These are phyloP conservation scores for Physocladia obscura DNA, from an alignment of 192 early-diverging fungal species.

Conservation along the genomic window DNA sequence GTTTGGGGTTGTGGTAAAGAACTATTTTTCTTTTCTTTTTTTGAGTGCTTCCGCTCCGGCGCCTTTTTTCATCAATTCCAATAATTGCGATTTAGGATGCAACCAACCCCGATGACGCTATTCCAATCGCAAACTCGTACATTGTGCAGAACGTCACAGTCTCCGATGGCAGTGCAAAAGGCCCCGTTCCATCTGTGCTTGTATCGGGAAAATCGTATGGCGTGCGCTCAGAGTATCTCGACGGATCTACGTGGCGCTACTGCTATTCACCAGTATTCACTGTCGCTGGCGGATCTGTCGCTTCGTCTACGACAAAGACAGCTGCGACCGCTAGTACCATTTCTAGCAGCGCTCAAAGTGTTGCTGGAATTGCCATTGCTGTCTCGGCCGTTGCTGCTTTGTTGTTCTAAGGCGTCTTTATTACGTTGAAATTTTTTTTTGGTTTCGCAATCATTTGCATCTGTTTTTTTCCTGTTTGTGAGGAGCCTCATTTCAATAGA, in stretches of 20 bases:
- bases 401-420: no score
- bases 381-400: no score
- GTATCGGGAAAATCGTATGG: neutral
- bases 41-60: no score
- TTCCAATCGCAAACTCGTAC: neutral
- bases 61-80: neutral
- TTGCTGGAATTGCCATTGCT: neutral
- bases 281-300: neutral
- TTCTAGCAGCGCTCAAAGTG: neutral
- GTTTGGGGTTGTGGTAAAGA: conserved; percentile 2
- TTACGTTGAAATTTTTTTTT: no score
- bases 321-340: neutral
- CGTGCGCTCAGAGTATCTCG: neutral
- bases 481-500: no score
- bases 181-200: neutral
- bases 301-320: neutral
- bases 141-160: neutral
- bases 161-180: neutral
- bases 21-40: neutral
- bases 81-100: conserved; percentile 1
- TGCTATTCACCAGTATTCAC: conserved; percentile 12
- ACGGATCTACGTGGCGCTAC: neutral
- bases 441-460: no score
- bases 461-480: no score
- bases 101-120: neutral